Conservation (phyloP, 2,329 filamentous ascomycete genomes). For the Leptodontidium sp. region DNA sequence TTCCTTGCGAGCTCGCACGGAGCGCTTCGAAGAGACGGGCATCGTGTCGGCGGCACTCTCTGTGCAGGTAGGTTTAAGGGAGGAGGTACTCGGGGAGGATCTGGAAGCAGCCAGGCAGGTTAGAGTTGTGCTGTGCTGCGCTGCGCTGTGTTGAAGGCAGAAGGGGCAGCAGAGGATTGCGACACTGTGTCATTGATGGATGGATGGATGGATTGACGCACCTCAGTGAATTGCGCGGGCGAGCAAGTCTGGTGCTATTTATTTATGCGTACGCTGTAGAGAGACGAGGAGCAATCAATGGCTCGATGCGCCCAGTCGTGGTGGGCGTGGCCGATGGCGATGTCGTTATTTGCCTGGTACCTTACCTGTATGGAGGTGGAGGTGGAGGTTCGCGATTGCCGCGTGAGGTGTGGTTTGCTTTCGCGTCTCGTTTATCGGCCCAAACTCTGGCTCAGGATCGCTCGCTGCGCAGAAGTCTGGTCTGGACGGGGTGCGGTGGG, state of each 20-base stretch:
- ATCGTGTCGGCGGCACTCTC: constrained; percentile 42
- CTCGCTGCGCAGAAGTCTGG: neutral
- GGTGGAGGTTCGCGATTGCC: constrained; percentile 9
- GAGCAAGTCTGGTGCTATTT: constrained; percentile 12
- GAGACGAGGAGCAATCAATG: constrained; percentile 29
- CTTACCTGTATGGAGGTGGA: neutral
- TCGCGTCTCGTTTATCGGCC: constrained; percentile 8
- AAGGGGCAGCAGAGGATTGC: constrained; percentile 32
- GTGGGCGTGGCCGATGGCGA: constrained; percentile 13
- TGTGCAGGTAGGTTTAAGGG: neutral
- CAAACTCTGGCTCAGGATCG: neutral
- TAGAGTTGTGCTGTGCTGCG: constrained; percentile 16
- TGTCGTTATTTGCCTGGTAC: constrained; percentile 9
- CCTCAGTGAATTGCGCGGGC: constrained; percentile 16
- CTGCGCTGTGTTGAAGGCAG: constrained; percentile 17
- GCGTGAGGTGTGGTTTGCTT: neutral
- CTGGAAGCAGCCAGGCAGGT: constrained; percentile 14
- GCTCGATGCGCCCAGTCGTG: constrained; percentile 22
- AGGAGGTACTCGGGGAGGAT: neutral
- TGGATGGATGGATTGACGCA: constrained; percentile 25
- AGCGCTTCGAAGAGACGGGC: constrained; percentile 52
- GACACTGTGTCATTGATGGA: constrained; percentile 35
- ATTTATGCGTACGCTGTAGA: constrained; percentile 13
- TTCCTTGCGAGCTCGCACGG: constrained; percentile 49
- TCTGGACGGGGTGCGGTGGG: neutral